Conservation (phyloP, 2,329 filamentous ascomycete species). For the Trichophaea hybrida region DNA sequence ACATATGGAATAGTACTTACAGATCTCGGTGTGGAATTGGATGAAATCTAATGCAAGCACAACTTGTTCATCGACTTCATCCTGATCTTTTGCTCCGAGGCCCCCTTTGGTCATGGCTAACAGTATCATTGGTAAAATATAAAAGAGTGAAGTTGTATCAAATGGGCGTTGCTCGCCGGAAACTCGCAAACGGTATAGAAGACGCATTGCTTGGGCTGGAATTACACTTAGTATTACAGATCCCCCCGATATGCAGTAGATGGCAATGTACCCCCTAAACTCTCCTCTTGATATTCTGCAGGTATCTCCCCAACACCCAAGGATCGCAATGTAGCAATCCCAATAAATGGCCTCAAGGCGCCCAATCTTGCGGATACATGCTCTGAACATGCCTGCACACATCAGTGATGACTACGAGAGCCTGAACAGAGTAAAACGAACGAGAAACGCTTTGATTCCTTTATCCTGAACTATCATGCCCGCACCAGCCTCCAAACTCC, state of each 20-base stretch:
- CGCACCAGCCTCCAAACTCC: constrained; percentile 64
- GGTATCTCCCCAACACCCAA: constrained; percentile 60
- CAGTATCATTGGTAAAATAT: constrained; percentile 70
- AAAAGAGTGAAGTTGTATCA: constrained; percentile 73
- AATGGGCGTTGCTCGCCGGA: constrained; percentile 88
- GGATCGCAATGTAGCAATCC: constrained; percentile 70
- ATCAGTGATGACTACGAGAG: background rate
- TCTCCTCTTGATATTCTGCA: constrained; percentile 58
- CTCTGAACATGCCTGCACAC: constrained; percentile 47
- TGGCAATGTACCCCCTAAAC: constrained; percentile 46
- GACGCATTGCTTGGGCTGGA: constrained; percentile 58
- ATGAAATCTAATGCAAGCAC: constrained; percentile 79
- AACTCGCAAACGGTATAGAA: constrained; percentile 81
- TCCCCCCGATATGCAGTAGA: constrained; percentile 23
- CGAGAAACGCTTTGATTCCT: constrained; percentile 62
- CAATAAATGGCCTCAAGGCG: constrained; percentile 64
- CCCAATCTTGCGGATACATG: constrained; percentile 62
- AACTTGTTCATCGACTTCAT: constrained; percentile 79
- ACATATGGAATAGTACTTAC: constrained; percentile 31
- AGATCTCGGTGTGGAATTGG: constrained; percentile 72
- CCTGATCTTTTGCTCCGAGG: constrained; percentile 49
- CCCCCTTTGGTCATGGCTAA: constrained; percentile 66
- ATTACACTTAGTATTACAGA: constrained; percentile 15
- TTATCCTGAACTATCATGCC: constrained; percentile 67
- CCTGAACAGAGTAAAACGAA: constrained; percentile 2